Conservation (phyloP, 495 filamentous ascomycete species). For the Staphylotrichum longicolle region DNA sequence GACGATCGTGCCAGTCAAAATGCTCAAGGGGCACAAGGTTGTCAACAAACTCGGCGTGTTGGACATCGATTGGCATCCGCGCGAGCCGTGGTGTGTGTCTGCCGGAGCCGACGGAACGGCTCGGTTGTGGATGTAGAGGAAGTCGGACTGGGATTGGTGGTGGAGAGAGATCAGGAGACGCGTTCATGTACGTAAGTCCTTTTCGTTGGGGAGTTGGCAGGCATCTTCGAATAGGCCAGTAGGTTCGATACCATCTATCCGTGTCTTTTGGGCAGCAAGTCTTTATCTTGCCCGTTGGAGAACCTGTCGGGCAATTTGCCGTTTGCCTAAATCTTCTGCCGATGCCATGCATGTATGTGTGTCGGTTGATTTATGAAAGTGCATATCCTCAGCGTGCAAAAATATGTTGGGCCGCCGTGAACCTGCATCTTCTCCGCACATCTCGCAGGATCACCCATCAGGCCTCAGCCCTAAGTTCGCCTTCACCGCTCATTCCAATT, state of each 20-base stretch:
- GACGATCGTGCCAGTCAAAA: constrained; percentile 92
- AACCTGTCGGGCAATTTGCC: background rate
- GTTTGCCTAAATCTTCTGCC: no score
- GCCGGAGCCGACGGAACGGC: constrained; percentile 88
- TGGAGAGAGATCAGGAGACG: constrained; percentile 1
- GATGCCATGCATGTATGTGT: no score
- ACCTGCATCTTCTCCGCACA: no score
- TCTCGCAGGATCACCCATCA: background rate
- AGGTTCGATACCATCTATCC: constrained; percentile 12
- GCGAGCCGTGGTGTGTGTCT: constrained; percentile 88
- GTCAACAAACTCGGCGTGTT: constrained; percentile 79
- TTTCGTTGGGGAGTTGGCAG: background rate
- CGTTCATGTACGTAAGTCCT: constrained; percentile 17
- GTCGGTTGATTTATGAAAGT: no score
- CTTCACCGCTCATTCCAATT: background rate
- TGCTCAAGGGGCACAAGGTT: constrained; percentile 84
- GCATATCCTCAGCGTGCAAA: no score
- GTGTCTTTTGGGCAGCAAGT: constrained; percentile 9
- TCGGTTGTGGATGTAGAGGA: constrained; percentile 46
- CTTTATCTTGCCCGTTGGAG: background rate
- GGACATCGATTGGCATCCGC: constrained; percentile 92
- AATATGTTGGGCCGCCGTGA: background rate
- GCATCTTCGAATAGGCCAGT: constrained; percentile 3
- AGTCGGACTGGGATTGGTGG: background rate
- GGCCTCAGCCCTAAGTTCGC: background rate